Evolutionary conservation across 2,329 filamentous ascomycete species (phyloP).

Genomic region (Tolypocladium sp.): DNA sequence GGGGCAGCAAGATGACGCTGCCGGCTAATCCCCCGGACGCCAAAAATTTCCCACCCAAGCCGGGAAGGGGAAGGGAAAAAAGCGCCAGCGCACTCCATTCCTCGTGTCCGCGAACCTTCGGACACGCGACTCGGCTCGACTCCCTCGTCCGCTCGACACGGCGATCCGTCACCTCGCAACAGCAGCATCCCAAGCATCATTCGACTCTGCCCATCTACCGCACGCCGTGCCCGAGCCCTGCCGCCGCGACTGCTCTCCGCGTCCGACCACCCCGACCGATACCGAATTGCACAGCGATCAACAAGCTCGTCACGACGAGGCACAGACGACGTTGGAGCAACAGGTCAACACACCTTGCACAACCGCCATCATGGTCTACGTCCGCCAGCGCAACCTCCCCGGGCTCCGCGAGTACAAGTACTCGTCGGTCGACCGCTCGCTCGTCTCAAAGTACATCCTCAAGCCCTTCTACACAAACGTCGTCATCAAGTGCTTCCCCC

Average conservation of each 20-base stretch:
- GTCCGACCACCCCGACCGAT: not conserved
- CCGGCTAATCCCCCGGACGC: not conserved
- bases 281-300: not conserved
- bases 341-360: not conserved
- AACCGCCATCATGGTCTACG: slow-evolving; percentile 70
- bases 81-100: not conserved
- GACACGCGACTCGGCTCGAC: not conserved
- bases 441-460: slow-evolving; percentile 84
- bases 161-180: not conserved
- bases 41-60: not conserved
- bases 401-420: slow-evolving; percentile 95
- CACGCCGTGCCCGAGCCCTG: not conserved
- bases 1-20: not conserved
- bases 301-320: not conserved
- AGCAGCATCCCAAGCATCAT: not conserved
- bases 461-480: slow-evolving; percentile 97
- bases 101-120: not conserved
- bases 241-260: not conserved
- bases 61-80: not conserved
- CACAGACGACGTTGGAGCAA: not conserved
- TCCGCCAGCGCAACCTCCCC: slow-evolving; percentile 80
- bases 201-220: not conserved
- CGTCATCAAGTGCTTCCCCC: slow-evolving; percentile 89
- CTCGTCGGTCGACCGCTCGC: slow-evolving; percentile 79
- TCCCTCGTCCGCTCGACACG: not conserved